Conservation (phyloP, 148 eudicot genomes). For the Oxyria digyna region DNA sequence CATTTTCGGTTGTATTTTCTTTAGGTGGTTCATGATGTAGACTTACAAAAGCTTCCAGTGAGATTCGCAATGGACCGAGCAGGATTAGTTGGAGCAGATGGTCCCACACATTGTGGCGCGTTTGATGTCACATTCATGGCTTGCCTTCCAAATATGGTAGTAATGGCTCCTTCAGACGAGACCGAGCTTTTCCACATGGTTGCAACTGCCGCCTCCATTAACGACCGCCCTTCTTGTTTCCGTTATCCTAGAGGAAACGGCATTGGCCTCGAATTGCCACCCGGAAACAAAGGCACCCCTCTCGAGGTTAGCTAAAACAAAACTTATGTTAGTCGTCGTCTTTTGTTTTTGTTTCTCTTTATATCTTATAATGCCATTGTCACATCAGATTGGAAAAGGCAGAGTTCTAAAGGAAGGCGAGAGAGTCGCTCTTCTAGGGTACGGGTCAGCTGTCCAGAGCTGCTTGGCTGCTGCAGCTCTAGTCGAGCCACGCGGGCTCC, state of each 20-base stretch:
- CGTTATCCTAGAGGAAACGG: slow-evolving; percentile 87
- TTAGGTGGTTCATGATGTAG: slow-evolving; percentile 87
- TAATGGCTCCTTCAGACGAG: slow-evolving; percentile 90
- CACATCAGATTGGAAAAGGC: slow-evolving; percentile 71
- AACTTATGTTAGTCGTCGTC: too few species aligned
- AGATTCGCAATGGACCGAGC: slow-evolving; percentile 91
- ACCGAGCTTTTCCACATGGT: slow-evolving; percentile 82
- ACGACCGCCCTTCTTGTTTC: slow-evolving; percentile 75
- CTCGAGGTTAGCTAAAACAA: slow-evolving; percentile 34
- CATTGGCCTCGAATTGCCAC: slow-evolving; percentile 51
- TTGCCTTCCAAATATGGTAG: slow-evolving; percentile 84
- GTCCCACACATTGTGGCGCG: slow-evolving; percentile 75
- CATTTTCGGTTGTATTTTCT: not conserved
- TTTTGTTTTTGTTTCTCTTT: not conserved
- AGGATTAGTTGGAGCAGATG: slow-evolving; percentile 83
- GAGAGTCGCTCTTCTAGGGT: slow-evolving; percentile 71
- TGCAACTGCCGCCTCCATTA: slow-evolving; percentile 81
- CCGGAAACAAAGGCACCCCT: slow-evolving; percentile 63
- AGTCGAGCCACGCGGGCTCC: slow-evolving; percentile 45
- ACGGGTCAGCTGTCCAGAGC: slow-evolving; percentile 76
- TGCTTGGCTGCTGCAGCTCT: slow-evolving; percentile 72
- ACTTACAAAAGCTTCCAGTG: slow-evolving; percentile 76
- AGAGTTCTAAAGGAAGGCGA: slow-evolving; percentile 55
- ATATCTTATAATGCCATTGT: not conserved
- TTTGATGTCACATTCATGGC: slow-evolving; percentile 87